Conservation (phyloP, 2,329 filamentous ascomycete genomes). For the Colletotrichum brevisporum region DNA sequence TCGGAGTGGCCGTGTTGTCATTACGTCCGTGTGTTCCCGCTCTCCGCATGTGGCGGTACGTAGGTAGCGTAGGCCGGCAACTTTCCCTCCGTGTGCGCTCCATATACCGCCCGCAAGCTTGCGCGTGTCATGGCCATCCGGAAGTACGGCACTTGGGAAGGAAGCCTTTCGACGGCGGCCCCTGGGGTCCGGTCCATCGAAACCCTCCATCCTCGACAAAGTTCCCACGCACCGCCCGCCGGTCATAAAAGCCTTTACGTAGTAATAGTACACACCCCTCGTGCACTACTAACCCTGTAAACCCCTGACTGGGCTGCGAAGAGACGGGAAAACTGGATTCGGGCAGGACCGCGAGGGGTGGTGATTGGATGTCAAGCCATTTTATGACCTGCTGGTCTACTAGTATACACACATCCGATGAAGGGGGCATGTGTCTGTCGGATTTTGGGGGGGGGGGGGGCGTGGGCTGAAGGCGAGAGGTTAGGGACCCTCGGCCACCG, state of each 20-base stretch:
- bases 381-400: constrained; percentile 19
- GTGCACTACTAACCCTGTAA: too few species aligned
- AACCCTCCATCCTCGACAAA: constrained; percentile 13
- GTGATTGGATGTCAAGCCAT: constrained; percentile 17
- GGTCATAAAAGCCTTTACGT: background rate
- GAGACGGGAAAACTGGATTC: constrained; percentile 22
- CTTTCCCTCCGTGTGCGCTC: constrained; percentile 21
- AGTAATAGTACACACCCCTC: constrained; percentile 17
- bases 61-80: constrained; percentile 11
- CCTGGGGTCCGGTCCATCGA: constrained; percentile 3
- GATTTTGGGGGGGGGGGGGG: constrained; percentile 26
- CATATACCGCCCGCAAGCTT: background rate
- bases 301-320: constrained; percentile 10
- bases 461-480: constrained; percentile 2
- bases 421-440: constrained; percentile 18
- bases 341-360: background rate
- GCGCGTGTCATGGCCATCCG: constrained; percentile 10
- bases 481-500: constrained; percentile 34
- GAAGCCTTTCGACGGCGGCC: constrained; percentile 7
- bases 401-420: constrained; percentile 25
- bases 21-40: constrained; percentile 14
- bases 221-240: constrained; percentile 26
- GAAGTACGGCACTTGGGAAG: constrained; percentile 35
- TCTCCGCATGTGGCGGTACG: constrained; percentile 29
- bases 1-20: constrained; percentile 30